Percentiles rank a stretch among this genome's conserved stretches.
These are phyloP conservation scores for Wallacemonas rigidus DNA, from an alignment of 208 protist species.

Conservation along the genomic window DNA sequence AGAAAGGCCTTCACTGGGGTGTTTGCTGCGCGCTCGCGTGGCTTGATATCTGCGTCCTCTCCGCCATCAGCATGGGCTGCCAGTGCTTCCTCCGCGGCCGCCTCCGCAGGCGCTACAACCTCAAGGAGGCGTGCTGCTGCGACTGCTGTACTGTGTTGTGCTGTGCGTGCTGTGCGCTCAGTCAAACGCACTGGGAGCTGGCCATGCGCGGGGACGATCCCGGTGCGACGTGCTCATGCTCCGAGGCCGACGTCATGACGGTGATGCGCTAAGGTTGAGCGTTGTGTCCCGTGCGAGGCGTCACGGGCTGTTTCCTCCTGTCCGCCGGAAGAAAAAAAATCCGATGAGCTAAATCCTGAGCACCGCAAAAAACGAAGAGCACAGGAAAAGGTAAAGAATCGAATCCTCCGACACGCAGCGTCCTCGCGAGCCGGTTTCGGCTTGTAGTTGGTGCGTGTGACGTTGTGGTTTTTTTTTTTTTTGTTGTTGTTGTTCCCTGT, in stretches of 20 bases:
- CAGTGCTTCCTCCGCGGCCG: slow-evolving; percentile 4
- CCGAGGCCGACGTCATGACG: neutral
- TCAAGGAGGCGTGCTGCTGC: neutral
- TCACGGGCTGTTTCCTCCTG: neutral
- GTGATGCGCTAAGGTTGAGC: neutral
- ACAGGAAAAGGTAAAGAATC: too few relatives aligned
- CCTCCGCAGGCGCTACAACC: slow-evolving; percentile 11
- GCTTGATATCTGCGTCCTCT: neutral
- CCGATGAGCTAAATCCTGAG: neutral
- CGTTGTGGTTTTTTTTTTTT: too few relatives aligned
- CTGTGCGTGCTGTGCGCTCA: slow-evolving; percentile 12
- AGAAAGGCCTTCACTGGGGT: slow-evolving; percentile 24
- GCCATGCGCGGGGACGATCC: slow-evolving; percentile 10
- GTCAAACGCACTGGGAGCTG: slow-evolving; percentile 13
- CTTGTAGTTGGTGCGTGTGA: too few relatives aligned
- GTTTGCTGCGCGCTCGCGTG: slow-evolving; percentile 13
- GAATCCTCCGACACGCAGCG: too few relatives aligned
- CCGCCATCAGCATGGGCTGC: neutral
- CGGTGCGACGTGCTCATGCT: slow-evolving; percentile 11
- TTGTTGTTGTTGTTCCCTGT: too few relatives aligned
- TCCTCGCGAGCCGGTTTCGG: too few relatives aligned
- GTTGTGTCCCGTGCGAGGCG: too few relatives aligned
- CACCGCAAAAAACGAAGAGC: too few relatives aligned
- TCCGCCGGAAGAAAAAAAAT: neutral
- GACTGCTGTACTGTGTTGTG: slow-evolving; percentile 5